A percentile compares a stretch with the other conserved stretches of the same genome.
Conservation (phyloP, 2,329 filamentous ascomycete genomes). For the Aureobasidium leucospermi region DNA sequence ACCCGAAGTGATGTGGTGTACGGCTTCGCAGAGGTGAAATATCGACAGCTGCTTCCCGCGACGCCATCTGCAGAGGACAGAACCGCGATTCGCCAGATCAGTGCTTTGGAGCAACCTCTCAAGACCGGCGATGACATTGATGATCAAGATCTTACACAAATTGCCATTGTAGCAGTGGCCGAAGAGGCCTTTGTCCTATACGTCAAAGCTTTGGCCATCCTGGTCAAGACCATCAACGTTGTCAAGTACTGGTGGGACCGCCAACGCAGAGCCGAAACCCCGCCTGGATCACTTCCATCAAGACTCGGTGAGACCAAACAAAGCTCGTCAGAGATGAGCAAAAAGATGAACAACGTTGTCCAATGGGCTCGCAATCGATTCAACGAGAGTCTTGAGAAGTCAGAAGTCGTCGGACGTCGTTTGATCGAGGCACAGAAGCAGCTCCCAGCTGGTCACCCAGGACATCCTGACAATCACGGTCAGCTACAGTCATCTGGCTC, state of each 20-base stretch:
- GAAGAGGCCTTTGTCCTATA: conserved; percentile 95
- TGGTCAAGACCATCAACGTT: conserved; percentile 93
- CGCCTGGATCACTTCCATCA: conserved; percentile 17
- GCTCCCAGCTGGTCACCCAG: conserved; percentile 76
- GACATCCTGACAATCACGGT: conserved; percentile 73
- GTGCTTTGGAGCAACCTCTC: conserved; percentile 41
- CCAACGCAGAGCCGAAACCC: conserved; percentile 19
- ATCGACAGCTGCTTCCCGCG: conserved; percentile 88
- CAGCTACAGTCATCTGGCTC: conserved; percentile 42
- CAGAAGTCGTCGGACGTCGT: conserved; percentile 84
- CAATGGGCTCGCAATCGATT: conserved; percentile 93
- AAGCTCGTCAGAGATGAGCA: conserved; percentile 41
- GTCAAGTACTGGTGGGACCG: conserved; percentile 78
- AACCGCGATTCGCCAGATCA: conserved; percentile 51
- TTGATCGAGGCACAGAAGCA: conserved; percentile 78
- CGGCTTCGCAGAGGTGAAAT: conserved; percentile 97
- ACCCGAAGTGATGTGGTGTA: conserved; percentile 94
- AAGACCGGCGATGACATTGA: conserved; percentile 43
- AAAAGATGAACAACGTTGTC: conserved; percentile 83
- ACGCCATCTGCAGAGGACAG: conserved; percentile 70
- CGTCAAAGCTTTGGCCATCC: conserved; percentile 82
- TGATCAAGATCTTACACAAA: conserved; percentile 71
- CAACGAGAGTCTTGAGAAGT: conserved; percentile 95
- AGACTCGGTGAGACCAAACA: conserved; percentile 25
- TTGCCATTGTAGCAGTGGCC: conserved; percentile 78